Evolutionary conservation across 441 rosid species (phyloP), one percentile per base, ranked within the genome.

Genomic region (Erysimum pusillum): DNA sequence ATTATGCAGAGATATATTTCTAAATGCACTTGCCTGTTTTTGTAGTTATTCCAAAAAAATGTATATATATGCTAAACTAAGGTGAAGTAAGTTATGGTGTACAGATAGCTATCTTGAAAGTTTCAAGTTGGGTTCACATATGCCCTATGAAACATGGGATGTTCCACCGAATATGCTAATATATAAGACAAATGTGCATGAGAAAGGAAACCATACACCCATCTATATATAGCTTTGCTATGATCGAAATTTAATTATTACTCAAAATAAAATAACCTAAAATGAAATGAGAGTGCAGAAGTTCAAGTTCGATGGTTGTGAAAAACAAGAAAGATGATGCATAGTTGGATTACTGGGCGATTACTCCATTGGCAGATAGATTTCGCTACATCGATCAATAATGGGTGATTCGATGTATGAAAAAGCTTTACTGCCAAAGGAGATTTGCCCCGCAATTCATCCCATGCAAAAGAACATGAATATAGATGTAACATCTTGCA

Each of bases 361-460:
- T 36, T 79, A 81, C 86, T 84, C 83, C 73, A 76, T 81, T 85
- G 92, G 83, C 82, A 89, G 88, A 71, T 71, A 76, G 76, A 82
- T 52, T 57, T 15, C 13, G 2, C 11, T 44, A 53, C 41, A 44
- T 69, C 14, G 20, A 12, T 44, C 28, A 38, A 18, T 15, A 9
- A 20, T 65, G 39, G 49, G 17, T 57, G 25, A 60, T 10, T 11
- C 6, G 15, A 51, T 68, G 39, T 17, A 49, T 49, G 15, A 10
- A 62, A 60, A 39, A 22, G 5, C 41, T 69, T 67, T 52, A 67
- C 85, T 82, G 90, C 90, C 90, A 83, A 87, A 87, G 87, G 88
- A 85, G 84, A 83, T 87, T 87, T 85, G 86, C 87, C 87, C 88
- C 63, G 83, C 82, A 78, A 87, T 84, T 82, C 82, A 75, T 59